These are phyloP conservation scores for Austroboletus eburneus DNA, from an alignment of 768 basidiomycete species.

Conservation along the genomic window DNA sequence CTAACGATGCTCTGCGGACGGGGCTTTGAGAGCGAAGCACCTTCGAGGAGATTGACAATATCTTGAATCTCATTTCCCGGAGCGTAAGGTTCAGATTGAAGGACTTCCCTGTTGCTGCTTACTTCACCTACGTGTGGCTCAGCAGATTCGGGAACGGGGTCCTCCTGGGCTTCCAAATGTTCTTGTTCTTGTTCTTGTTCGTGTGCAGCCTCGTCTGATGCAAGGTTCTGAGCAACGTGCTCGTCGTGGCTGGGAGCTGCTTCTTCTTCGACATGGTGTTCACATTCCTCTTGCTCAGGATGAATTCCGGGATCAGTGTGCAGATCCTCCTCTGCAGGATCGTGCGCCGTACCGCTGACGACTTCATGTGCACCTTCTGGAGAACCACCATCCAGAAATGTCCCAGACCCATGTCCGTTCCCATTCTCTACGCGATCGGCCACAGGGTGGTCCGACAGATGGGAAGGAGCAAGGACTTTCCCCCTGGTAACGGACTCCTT, in stretches of 20 bases:
- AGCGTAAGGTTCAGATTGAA: conserved; percentile 1
- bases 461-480: conserved; percentile 13
- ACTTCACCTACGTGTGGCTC: conserved; percentile 11
- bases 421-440: conserved; percentile 24
- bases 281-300: conserved; percentile 9
- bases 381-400: conserved; percentile 13
- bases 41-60: conserved; percentile 64
- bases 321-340: conserved; percentile 7
- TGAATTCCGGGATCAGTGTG: conserved; percentile 9
- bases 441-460: conserved; percentile 17
- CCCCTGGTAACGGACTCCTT: conserved; percentile 21
- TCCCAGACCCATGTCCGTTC: conserved; percentile 25
- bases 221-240: background rate
- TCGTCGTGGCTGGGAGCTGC: conserved; percentile 6
- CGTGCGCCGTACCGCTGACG: conserved; percentile 5
- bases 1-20: conserved; percentile 41
- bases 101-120: conserved; percentile 8
- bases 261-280: conserved; percentile 11
- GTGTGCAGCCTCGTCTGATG: conserved; percentile 2
- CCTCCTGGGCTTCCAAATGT: conserved; percentile 7
- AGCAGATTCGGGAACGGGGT: conserved; percentile 3
- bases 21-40: conserved; percentile 31
- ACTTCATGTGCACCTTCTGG: conserved; percentile 20
- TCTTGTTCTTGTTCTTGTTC: conserved; percentile 12
- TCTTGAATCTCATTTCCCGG: conserved; percentile 50